Conservation (phyloP, 176 grass and related monocot species). For the Triticum timopheevii region DNA sequence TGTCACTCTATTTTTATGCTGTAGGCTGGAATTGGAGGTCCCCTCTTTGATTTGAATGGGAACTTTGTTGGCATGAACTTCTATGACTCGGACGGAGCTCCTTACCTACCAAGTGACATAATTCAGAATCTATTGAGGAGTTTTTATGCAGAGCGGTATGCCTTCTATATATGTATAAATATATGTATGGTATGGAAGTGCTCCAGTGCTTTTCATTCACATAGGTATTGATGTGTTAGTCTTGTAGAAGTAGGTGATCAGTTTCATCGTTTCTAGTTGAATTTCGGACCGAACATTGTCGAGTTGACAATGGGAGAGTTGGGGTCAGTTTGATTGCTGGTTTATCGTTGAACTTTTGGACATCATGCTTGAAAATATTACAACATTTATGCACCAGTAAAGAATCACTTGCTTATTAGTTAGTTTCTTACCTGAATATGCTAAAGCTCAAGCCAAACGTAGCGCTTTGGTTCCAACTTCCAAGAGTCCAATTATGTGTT, state of each 20-base stretch:
- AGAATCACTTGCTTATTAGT: not conserved
- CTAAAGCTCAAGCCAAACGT: not conserved
- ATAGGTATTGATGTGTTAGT: not conserved
- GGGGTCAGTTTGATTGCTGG: too few species aligned
- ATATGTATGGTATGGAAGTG: not conserved
- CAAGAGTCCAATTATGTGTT: not conserved
- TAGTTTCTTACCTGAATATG: not conserved
- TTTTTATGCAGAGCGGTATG: not conserved
- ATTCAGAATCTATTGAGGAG: not conserved
- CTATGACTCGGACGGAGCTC: not conserved
- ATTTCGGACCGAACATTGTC: too few species aligned
- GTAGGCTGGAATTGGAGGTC: conserved; percentile 11
- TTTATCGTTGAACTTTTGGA: too few species aligned
- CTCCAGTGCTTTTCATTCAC: not conserved
- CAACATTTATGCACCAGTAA: not conserved
- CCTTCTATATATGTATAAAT: not conserved
- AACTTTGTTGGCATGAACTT: conserved; percentile 14
- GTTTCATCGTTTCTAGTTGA: not conserved
- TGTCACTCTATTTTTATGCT: not conserved
- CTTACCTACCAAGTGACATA: not conserved
- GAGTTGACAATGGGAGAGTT: too few species aligned
- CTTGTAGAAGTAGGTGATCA: not conserved
- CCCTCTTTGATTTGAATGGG: not conserved
- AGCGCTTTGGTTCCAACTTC: not conserved
- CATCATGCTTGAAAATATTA: too few species aligned